Conservation (phyloP, 2,329 filamentous ascomycete species). For the Aspergillus aculeatinus region DNA sequence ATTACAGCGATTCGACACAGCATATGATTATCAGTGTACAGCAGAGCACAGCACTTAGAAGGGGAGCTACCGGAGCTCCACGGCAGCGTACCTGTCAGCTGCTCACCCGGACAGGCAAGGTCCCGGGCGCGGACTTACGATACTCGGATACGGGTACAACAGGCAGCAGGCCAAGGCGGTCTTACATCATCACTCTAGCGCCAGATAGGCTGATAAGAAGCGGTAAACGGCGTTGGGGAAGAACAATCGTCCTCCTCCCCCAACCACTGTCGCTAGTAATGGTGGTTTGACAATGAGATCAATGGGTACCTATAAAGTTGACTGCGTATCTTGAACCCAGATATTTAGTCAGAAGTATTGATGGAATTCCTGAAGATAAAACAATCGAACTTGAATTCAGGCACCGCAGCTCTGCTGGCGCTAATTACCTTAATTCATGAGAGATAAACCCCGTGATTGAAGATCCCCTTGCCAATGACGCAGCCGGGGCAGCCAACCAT, state of each 20-base stretch:
- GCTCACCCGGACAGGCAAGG: conserved; percentile 1
- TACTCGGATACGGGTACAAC: not conserved
- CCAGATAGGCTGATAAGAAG: conserved; percentile 4
- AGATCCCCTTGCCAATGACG: conserved; percentile 23
- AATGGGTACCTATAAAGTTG: too few species aligned
- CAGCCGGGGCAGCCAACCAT: conserved; percentile 19
- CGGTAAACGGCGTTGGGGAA: not conserved
- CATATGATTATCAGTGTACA: not conserved
- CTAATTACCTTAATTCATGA: too few species aligned
- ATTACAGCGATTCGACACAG: not conserved
- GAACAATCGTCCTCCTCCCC: too few species aligned
- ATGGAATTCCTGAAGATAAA: not conserved
- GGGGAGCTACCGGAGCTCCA: not conserved
- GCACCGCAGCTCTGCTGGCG: conserved; percentile 1
- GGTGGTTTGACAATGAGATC: too few species aligned
- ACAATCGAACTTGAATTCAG: not conserved
- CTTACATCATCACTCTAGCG: conserved; percentile 14
- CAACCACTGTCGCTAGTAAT: too few species aligned
- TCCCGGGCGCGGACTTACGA: not conserved
- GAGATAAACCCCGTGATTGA: conserved; percentile 14
- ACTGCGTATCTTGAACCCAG: too few species aligned
- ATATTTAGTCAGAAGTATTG: too few species aligned
- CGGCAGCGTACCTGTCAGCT: not conserved
- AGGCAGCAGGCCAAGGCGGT: conserved; percentile 9
- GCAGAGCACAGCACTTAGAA: too few species aligned